Evolutionary conservation across 2,329 filamentous ascomycete species (phyloP).

Genomic region (Cercospora zeina): DNA sequence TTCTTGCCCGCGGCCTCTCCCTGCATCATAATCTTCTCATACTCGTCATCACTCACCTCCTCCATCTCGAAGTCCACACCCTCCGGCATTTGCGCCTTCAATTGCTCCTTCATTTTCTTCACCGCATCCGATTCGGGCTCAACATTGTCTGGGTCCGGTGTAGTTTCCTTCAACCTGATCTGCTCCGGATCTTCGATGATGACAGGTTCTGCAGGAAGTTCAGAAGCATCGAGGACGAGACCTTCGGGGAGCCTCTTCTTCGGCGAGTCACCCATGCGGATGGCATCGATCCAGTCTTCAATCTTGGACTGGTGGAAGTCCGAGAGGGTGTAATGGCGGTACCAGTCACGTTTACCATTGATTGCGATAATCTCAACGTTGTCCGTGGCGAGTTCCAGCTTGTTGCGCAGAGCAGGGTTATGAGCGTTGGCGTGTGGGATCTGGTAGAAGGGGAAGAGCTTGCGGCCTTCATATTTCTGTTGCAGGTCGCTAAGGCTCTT

Average conservation of each 20-base stretch:
- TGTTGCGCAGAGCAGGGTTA: constrained; percentile 56
- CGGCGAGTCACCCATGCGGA: constrained; percentile 80
- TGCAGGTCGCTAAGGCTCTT: constrained; percentile 69
- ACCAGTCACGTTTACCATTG: constrained; percentile 86
- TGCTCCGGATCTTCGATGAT: constrained; percentile 28
- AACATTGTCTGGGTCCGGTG: constrained; percentile 15
- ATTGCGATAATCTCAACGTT: constrained; percentile 74
- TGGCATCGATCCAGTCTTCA: constrained; percentile 86
- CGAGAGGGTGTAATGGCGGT: constrained; percentile 65
- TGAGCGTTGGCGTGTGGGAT: constrained; percentile 65
- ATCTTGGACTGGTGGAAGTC: constrained; percentile 61
- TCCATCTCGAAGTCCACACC: constrained; percentile 40
- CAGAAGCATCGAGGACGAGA: constrained; percentile 39
- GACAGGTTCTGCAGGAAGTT: constrained; percentile 33
- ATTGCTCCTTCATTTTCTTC: constrained; percentile 29
- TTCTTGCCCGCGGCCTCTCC: constrained; percentile 21
- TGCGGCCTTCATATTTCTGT: constrained; percentile 69
- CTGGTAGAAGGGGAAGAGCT: constrained; percentile 80
- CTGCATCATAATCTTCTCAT: constrained; percentile 38
- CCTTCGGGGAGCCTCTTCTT: constrained; percentile 68
- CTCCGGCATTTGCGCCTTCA: constrained; percentile 37
- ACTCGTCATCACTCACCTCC: constrained; percentile 40
- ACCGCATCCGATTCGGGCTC: constrained; percentile 19
- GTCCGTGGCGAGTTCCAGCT: constrained; percentile 60
- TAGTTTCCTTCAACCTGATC: constrained; percentile 21